Conservation (phyloP, 768 basidiomycete species). For the Hygrophoropsis aurantiaca region DNA sequence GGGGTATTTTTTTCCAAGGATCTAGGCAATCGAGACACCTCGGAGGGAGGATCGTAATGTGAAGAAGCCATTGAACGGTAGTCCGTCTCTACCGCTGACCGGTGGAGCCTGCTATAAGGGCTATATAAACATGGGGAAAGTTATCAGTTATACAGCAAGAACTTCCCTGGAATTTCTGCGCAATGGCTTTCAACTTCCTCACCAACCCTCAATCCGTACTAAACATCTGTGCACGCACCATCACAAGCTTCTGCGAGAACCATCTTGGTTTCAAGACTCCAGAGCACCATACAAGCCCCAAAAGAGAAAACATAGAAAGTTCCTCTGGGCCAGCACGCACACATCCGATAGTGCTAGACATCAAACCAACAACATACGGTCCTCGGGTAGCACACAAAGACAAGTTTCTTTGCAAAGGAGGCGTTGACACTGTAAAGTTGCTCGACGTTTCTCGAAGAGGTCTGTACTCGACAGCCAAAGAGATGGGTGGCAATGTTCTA, state of each 20-base stretch:
- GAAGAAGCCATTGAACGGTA: not conserved
- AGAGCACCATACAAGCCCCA: slow-evolving; percentile 17
- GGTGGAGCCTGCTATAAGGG: not conserved
- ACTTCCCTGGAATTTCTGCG: slow-evolving; percentile 15
- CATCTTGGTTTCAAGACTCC: slow-evolving; percentile 17
- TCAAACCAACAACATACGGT: slow-evolving; percentile 24
- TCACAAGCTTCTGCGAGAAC: slow-evolving; percentile 21
- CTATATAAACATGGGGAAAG: not conserved
- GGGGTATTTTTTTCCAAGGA: slow-evolving; percentile 6
- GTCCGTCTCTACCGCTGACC: not conserved
- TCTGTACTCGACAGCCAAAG: slow-evolving; percentile 29
- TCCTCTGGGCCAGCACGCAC: slow-evolving; percentile 34
- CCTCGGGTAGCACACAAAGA: slow-evolving; percentile 36
- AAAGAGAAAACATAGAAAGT: slow-evolving; percentile 27
- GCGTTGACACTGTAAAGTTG: slow-evolving; percentile 33
- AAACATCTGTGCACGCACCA: slow-evolving; percentile 17
- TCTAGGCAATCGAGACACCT: slow-evolving; percentile 3
- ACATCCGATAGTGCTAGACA: slow-evolving; percentile 21
- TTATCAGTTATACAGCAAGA: not conserved
- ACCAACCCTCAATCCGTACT: slow-evolving; percentile 24
- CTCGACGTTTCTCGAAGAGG: slow-evolving; percentile 33
- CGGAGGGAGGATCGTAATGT: slow-evolving; percentile 1
- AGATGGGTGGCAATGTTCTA: slow-evolving; percentile 36
- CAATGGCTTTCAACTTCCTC: slow-evolving; percentile 23
- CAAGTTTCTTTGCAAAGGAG: slow-evolving; percentile 33